phyloP scores from a whole-genome alignment of 192 early-diverging fungal genomes.

The Geosiphon pyriformis region DNA sequence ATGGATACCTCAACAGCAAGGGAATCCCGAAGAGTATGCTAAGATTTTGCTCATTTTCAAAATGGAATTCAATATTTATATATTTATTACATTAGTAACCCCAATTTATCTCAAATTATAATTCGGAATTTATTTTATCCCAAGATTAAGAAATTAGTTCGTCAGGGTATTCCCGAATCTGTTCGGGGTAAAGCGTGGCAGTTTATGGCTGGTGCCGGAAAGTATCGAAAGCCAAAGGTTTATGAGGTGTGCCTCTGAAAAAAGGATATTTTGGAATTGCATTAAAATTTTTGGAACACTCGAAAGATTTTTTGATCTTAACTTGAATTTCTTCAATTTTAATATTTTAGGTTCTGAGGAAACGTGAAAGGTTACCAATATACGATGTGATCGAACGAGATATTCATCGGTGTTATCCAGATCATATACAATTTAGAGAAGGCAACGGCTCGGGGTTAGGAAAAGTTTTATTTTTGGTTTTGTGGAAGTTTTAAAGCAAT shows the following conservation, averaged over 20 bases:
- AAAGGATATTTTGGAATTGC: too few relatives aligned
- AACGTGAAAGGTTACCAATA: constrained; percentile 47
- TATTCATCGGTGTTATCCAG: constrained; percentile 82
- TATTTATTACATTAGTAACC: too few relatives aligned
- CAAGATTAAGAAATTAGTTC: constrained; percentile 67
- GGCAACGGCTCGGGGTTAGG: constrained; percentile 50
- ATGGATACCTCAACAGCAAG: constrained; percentile 29
- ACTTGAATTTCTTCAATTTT: background rate
- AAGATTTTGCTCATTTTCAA: background rate
- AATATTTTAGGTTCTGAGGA: constrained; percentile 32
- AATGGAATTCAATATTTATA: background rate
- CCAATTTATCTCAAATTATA: too few relatives aligned
- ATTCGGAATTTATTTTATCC: background rate
- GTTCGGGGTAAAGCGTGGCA: constrained; percentile 68
- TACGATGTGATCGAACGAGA: constrained; percentile 91
- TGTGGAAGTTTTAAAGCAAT: too few relatives aligned
- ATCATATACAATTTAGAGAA: constrained; percentile 75
- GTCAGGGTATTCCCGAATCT: constrained; percentile 63
- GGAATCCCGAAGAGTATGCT: constrained; percentile 29
- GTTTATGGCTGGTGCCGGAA: constrained; percentile 50
- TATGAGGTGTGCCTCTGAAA: constrained; percentile 36
- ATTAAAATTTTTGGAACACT: too few relatives aligned
- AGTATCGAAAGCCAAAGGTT: constrained; percentile 43
- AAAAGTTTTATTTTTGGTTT: background rate
- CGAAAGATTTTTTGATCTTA: background rate